These are phyloP conservation scores for Elongisporangium anandrum DNA, from an alignment of 352 stramenopile genomes.

Conservation along the genomic window DNA sequence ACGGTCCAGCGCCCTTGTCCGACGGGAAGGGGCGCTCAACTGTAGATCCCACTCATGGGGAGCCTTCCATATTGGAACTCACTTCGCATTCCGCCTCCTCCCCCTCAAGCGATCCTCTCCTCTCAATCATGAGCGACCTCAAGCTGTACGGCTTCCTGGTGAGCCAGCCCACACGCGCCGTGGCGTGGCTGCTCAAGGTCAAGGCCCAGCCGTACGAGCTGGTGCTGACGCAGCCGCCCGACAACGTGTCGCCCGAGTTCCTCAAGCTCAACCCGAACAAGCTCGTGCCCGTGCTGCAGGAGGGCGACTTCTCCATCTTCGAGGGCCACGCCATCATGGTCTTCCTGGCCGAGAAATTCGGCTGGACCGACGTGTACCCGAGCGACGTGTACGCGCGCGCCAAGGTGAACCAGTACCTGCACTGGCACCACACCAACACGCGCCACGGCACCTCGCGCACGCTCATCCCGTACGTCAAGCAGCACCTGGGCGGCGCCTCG, in stretches of 20 bases:
- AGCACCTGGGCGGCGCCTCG: constrained; percentile 3
- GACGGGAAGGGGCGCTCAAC: no score
- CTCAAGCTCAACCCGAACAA: constrained; percentile 28
- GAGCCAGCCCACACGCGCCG: constrained; percentile 17
- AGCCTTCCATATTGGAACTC: background rate
- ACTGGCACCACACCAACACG: constrained; percentile 54
- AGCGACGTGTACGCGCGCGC: constrained; percentile 30
- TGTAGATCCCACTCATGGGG: no score
- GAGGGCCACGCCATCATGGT: constrained; percentile 28
- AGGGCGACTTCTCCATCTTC: constrained; percentile 22
- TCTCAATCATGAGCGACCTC: constrained; percentile 4
- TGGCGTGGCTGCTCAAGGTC: constrained; percentile 38
- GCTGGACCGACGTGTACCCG: constrained; percentile 39
- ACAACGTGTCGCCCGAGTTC: constrained; percentile 8
- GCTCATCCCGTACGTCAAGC: constrained; percentile 1
- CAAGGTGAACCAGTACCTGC: constrained; percentile 62
- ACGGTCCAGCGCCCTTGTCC: background rate
- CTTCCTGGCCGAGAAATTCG: constrained; percentile 42
- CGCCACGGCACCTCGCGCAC: constrained; percentile 19
- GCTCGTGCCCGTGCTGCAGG: constrained; percentile 25
- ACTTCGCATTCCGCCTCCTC: background rate
- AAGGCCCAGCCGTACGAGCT: constrained; percentile 18
- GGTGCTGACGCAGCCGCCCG: background rate
- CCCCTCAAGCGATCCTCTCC: background rate
- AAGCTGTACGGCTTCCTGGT: constrained; percentile 14